Evolutionary conservation across 2,329 filamentous ascomycete genomes (phyloP).

Genomic region (Hymenoscyphus fraxineus): DNA sequence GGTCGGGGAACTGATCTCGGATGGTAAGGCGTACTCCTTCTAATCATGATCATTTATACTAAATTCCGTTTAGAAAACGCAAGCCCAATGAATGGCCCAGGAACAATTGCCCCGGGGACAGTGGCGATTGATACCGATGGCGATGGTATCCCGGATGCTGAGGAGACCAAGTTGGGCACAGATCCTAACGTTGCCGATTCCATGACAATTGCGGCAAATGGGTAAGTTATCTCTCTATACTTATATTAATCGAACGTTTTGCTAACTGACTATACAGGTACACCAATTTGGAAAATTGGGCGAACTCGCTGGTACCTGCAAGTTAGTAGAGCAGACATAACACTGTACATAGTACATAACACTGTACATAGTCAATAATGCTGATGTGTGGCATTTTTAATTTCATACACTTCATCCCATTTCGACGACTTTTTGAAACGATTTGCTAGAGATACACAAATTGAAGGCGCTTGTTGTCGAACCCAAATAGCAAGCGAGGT

Average conservation of each 20-base stretch:
- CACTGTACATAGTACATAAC: too few species aligned
- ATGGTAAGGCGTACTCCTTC: neutral
- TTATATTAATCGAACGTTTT: too few species aligned
- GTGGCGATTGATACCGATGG: conserved; percentile 3
- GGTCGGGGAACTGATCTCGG: neutral
- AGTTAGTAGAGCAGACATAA: neutral
- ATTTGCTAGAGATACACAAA: too few species aligned
- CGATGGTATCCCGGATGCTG: conserved; percentile 6
- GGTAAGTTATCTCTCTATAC: neutral
- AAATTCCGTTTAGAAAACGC: neutral
- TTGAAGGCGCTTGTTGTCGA: too few species aligned
- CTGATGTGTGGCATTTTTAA: neutral
- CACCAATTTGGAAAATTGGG: conserved; percentile 10
- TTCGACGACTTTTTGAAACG: neutral
- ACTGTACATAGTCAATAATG: neutral
- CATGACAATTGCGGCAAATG: conserved; percentile 1
- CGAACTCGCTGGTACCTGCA: conserved; percentile 9
- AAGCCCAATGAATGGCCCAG: neutral
- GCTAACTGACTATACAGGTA: neutral
- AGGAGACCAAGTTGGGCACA: conserved; percentile 4
- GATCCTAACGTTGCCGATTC: conserved; percentile 11
- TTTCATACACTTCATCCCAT: neutral
- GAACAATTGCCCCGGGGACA: neutral
- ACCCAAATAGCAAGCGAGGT: too few species aligned
- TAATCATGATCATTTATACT: neutral